These are phyloP conservation scores for Phytophthora capsici DNA, from an alignment of 352 stramenopile genomes.

Conservation along the genomic window DNA sequence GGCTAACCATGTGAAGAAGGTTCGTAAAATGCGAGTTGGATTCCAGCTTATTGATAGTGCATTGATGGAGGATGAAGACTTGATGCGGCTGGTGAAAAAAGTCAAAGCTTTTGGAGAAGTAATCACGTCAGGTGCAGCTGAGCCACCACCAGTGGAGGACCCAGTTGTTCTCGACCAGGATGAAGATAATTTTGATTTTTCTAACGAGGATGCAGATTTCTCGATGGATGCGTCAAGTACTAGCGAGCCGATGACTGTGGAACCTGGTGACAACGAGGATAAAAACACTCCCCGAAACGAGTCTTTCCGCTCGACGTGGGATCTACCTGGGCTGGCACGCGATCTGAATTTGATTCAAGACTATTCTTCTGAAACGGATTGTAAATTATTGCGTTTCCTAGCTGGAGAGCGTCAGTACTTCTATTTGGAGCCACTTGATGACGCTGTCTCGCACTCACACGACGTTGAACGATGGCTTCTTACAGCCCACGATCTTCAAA, in stretches of 20 bases:
- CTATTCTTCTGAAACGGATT: conserved; percentile 72
- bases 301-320: conserved; percentile 66
- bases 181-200: conserved; percentile 20
- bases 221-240: conserved; percentile 8
- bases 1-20: conserved; percentile 2
- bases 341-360: conserved; percentile 85
- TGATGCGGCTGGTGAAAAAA: conserved; percentile 39
- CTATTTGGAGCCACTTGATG: conserved; percentile 63
- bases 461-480: conserved; percentile 45
- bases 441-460: conserved; percentile 13
- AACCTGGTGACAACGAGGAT: conserved; percentile 17
- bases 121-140: conserved; percentile 31
- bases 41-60: neutral
- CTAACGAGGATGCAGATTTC: conserved; percentile 17
- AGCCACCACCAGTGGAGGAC: neutral
- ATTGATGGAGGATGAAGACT: conserved; percentile 23
- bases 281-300: conserved; percentile 30
- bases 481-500: conserved; percentile 45
- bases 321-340: conserved; percentile 58
- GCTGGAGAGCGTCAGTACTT: conserved; percentile 81
- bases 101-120: conserved; percentile 44
- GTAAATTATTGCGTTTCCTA: conserved; percentile 62
- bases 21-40: conserved; percentile 1
- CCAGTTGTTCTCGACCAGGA: neutral
- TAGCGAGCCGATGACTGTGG: neutral